Percentiles rank a stretch among this genome's conserved stretches.
These are phyloP conservation scores for Aphanocladium album DNA, from an alignment of 2,329 filamentous ascomycete genomes.

Conservation along the genomic window DNA sequence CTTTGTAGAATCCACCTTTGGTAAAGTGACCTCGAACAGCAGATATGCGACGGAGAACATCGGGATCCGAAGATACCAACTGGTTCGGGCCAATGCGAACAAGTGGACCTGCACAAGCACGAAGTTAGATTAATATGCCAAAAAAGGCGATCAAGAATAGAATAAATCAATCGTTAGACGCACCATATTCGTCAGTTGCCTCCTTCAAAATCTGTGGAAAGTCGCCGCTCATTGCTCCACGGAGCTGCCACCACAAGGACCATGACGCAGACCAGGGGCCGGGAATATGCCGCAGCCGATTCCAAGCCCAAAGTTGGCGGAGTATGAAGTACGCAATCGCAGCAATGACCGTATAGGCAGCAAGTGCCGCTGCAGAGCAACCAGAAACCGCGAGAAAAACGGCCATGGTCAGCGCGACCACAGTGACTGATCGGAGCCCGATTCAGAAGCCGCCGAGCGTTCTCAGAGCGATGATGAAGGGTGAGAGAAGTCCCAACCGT, in stretches of 20 bases:
- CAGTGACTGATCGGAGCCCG: not conserved
- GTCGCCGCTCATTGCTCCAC: slow-evolving; percentile 21
- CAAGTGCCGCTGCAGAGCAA: not conserved
- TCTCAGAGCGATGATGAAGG: not conserved
- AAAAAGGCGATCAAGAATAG: not conserved
- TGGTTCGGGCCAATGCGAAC: slow-evolving; percentile 40
- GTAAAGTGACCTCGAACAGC: slow-evolving; percentile 32
- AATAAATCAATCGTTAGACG: not conserved
- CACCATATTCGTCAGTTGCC: slow-evolving; percentile 23
- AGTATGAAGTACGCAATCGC: not conserved
- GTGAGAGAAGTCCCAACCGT: not conserved
- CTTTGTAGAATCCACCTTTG: slow-evolving; percentile 41
- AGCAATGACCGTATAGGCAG: not conserved
- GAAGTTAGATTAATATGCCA: not conserved
- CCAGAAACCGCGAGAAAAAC: not conserved
- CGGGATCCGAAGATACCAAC: slow-evolving; percentile 35
- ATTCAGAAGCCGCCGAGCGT: not conserved
- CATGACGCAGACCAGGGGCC: slow-evolving; percentile 22
- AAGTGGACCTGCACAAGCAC: slow-evolving; percentile 24
- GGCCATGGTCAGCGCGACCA: not conserved
- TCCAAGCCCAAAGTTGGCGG: slow-evolving; percentile 20
- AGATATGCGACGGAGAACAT: slow-evolving; percentile 32
- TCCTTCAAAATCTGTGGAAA: slow-evolving; percentile 24
- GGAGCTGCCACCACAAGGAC: slow-evolving; percentile 27
- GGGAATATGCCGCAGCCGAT: slow-evolving; percentile 25